Percentiles rank a stretch among this genome's conserved stretches.
Conservation (phyloP, 2,329 filamentous ascomycete genomes). For the Pseudogymnoascus sp. region DNA sequence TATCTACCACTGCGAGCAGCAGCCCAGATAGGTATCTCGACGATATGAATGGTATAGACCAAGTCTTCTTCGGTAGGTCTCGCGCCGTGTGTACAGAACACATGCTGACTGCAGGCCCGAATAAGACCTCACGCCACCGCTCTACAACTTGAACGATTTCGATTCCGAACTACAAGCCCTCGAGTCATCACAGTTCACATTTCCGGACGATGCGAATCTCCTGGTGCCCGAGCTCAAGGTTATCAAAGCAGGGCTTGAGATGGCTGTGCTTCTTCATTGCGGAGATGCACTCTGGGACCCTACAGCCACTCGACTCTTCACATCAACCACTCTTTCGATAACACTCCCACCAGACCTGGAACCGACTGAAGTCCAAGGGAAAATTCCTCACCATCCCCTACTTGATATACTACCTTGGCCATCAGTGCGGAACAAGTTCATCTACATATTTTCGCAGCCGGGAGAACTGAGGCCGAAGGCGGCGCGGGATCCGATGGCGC, state of each 20-base stretch:
- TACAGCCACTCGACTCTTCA: conserved; percentile 13
- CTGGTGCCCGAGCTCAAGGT: background rate
- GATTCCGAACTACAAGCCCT: conserved; percentile 14
- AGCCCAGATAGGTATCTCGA: conserved; percentile 7
- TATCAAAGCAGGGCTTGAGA: conserved; percentile 11
- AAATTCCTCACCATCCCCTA: conserved; percentile 13
- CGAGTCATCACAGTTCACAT: conserved; percentile 16
- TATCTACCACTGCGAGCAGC: background rate
- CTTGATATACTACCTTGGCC: conserved; percentile 17
- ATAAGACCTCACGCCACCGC: background rate
- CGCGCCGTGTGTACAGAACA: background rate
- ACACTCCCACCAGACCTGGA: conserved; percentile 12
- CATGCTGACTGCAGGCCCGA: background rate
- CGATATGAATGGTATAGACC: background rate
- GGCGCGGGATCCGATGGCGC: conserved; percentile 13
- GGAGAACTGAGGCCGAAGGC: conserved; percentile 12
- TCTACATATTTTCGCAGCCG: conserved; percentile 16
- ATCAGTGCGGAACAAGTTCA: conserved; percentile 15
- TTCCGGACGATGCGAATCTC: conserved; percentile 8
- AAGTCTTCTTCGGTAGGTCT: conserved; percentile 9
- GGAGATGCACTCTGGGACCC: conserved; percentile 11
- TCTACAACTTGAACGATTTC: background rate
- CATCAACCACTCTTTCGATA: conserved; percentile 9
- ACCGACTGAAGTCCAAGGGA: conserved; percentile 14
- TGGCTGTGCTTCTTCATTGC: conserved; percentile 12